Evolutionary conservation across 2,329 filamentous ascomycete species (phyloP), one percentile per base, ranked within the genome.

Genomic region (Blastomyces parvus): DNA sequence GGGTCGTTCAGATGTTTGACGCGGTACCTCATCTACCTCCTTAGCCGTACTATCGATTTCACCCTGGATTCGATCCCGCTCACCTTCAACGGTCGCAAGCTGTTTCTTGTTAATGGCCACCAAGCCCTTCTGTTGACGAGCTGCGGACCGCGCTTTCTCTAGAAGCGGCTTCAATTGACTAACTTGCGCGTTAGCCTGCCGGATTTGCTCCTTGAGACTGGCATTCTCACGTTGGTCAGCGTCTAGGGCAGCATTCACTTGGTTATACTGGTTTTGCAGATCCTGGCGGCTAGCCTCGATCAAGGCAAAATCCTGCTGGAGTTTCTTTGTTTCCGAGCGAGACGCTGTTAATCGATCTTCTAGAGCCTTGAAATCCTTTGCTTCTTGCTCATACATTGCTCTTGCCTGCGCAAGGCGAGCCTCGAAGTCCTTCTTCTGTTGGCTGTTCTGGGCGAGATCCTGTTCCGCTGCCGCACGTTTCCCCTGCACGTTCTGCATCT

Each of bases 101-200:
- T 99, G 94, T 79, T 99, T 99, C 82, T 95, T 97, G 79, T 97
- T 97, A 78, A 99, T 99, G 53, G 94, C 92, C 38, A 96, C 93
- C 67, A 97, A 82, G 22, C 94, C 94, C 79, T 96, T 97, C 73
- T 97, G 92, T 75, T 97, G 94, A 52, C 94, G 87, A 33, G 91
- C 91, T 69, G 97, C 91, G 14, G 88, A 90, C 74, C 89, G 91
- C 70, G 96, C 83, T 80, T 97, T 97, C 74, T 99, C 94, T 61
- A 99, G 86, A 68, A 93, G 88, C 40, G 92, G 91, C 75, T 91
- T 95, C 50, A 97, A 79, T 75, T 91, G 88, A 22, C 85, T 83
- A 69, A 96, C 87, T 75, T 96, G 91, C 14, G 85, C 82, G 71
- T 96, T 99, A 52, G 91, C 83, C 61, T 87, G 83, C 40, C 88